Conservation (phyloP, 345 rosid species). For the Camelina sativa region DNA sequence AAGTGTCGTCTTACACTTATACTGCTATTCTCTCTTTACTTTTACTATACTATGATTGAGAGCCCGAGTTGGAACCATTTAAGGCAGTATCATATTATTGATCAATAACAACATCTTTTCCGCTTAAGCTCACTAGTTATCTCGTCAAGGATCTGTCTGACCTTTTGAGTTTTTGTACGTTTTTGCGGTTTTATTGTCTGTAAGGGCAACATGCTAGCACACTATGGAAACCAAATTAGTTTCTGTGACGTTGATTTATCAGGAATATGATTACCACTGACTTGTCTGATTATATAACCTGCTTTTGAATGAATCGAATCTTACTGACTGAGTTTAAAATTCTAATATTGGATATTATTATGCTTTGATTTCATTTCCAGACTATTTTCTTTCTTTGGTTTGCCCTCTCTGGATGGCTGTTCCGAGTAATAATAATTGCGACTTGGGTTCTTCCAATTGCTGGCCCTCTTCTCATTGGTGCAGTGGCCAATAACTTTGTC, state of each 20-base stretch:
- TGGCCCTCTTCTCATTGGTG: slow-evolving; percentile 92
- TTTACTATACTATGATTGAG: slow-evolving; percentile 14
- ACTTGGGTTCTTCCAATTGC: slow-evolving; percentile 90
- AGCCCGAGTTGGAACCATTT: not conserved
- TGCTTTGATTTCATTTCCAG: slow-evolving; percentile 44
- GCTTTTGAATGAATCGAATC: slow-evolving; percentile 16
- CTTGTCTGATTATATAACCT: not conserved
- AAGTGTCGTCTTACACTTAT: slow-evolving; percentile 44
- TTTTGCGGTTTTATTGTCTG: not conserved
- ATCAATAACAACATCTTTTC: not conserved
- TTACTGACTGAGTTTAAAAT: not conserved
- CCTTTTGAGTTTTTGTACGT: not conserved
- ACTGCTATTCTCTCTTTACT: not conserved
- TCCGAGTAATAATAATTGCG: slow-evolving; percentile 71
- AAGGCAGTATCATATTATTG: not conserved
- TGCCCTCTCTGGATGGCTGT: slow-evolving; percentile 95
- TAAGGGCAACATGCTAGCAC: not conserved
- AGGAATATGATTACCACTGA: not conserved
- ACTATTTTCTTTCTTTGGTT: slow-evolving; percentile 91
- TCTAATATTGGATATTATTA: slow-evolving; percentile 16
- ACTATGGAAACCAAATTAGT: not conserved
- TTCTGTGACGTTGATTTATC: not conserved
- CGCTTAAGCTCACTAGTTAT: not conserved
- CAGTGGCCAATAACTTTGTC: slow-evolving; percentile 83
- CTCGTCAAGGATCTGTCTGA: not conserved